These are phyloP conservation scores for Fonsecaea pugnacius DNA, from an alignment of 2,329 filamentous ascomycete species.

Conservation along the genomic window DNA sequence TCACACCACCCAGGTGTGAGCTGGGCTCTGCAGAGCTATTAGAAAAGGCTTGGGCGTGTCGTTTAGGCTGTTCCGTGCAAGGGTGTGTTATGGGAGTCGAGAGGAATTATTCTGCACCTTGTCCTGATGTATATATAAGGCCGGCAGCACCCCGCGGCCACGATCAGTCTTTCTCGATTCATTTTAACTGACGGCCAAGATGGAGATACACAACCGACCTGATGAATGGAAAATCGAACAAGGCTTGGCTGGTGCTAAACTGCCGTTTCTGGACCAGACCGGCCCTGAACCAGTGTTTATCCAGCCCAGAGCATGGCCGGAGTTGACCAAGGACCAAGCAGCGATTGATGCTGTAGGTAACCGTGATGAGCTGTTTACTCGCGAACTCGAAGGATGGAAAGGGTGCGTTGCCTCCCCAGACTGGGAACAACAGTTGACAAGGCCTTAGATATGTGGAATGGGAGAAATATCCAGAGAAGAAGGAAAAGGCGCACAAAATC, in stretches of 20 bases:
- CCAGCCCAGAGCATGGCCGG: constrained; percentile 34
- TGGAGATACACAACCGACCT: constrained; percentile 18
- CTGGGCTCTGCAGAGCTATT: constrained; percentile 4
- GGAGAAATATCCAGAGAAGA: constrained; percentile 72
- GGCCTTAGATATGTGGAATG: constrained; percentile 64
- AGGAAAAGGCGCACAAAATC: constrained; percentile 61
- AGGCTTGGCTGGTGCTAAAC: constrained; percentile 51
- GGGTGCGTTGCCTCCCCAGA: constrained; percentile 41
- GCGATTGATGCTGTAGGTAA: constrained; percentile 49
- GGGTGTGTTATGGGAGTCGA: background rate
- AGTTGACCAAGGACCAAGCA: constrained; percentile 47
- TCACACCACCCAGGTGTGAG: background rate
- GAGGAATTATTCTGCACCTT: background rate
- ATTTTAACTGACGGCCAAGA: background rate
- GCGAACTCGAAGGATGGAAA: constrained; percentile 54
- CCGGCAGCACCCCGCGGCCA: background rate
- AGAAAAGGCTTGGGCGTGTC: background rate
- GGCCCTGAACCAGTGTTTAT: constrained; percentile 44
- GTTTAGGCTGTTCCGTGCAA: background rate
- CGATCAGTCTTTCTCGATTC: background rate
- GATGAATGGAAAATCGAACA: constrained; percentile 62
- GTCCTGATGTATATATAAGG: background rate
- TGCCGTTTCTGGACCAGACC: constrained; percentile 55
- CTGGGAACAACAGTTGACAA: constrained; percentile 7
- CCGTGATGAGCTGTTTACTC: constrained; percentile 46